Conservation (phyloP, 495 filamentous ascomycete genomes). For the Ascobolus immersus region DNA sequence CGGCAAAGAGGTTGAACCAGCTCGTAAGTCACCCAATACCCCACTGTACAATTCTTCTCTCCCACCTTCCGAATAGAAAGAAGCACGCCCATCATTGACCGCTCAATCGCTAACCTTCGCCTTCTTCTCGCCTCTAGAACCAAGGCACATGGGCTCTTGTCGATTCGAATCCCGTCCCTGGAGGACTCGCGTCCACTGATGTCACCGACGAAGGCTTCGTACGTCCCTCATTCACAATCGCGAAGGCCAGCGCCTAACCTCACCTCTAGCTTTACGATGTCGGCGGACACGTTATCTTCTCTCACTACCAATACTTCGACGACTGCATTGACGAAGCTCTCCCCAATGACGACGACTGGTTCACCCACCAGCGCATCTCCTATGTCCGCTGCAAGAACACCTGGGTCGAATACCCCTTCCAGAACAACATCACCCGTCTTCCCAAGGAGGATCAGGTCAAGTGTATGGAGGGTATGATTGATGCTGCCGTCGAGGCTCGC, state of each 20-base stretch:
- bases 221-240: slow-evolving; percentile 22
- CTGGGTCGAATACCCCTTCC: slow-evolving; percentile 98
- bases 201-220: slow-evolving; percentile 93
- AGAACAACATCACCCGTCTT: slow-evolving; percentile 99
- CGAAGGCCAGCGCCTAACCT: slow-evolving; percentile 7
- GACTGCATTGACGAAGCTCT: slow-evolving; percentile 94
- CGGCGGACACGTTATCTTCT: slow-evolving; percentile 98
- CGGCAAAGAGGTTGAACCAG: slow-evolving; percentile 91
- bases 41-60: background rate
- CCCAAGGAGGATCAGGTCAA: slow-evolving; percentile 89
- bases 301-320: slow-evolving; percentile 99
- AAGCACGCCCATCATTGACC: slow-evolving; percentile 10
- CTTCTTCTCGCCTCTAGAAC: slow-evolving; percentile 18
- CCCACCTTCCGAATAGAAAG: slow-evolving; percentile 5
- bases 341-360: slow-evolving; percentile 85
- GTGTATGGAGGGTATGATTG: slow-evolving; percentile 92
- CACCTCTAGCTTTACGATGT: slow-evolving; percentile 74
- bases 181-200: slow-evolving; percentile 91
- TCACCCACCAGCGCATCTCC: slow-evolving; percentile 89
- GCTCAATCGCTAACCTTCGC: slow-evolving; percentile 31
- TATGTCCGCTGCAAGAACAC: slow-evolving; percentile 89
- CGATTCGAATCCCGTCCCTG: slow-evolving; percentile 76
- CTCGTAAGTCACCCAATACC: slow-evolving; percentile 34
- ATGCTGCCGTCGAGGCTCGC: slow-evolving; percentile 66
- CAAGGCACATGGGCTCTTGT: slow-evolving; percentile 69